Base-by-base conservation (phyloP, 169 alveolate species). In the Gregarina niphandrodes region DNA sequence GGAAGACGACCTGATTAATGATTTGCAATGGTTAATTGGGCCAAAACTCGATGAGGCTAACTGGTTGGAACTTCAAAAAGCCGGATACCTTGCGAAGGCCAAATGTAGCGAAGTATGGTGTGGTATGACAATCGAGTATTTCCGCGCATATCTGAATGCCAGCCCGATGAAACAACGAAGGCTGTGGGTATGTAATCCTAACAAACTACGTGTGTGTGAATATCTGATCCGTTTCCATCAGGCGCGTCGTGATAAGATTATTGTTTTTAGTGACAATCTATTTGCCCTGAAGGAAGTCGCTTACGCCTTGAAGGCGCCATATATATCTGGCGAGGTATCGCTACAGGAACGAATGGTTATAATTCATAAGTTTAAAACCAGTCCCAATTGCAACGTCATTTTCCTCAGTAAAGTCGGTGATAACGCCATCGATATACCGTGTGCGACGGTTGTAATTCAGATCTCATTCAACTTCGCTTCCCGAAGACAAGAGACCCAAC, bases 11-110 rank as follows among this genome's bases (percentile, higher is more conserved):
- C 71, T 78, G 42, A 88, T 93, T 40, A 70, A 79, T 39, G 95
- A 93, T 52, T 73, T 93, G 37, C 95, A 87, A 58, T 90, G 91
- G 83, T 75, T 93, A 48, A 85, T 93, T 41, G 99, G 99, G 1
- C 99, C 99, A 12, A 93, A 93, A 60, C 70, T 88, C 32, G 89
- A 90, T 67, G 99, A 93, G 66, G 99, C 97, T 17, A 93, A 90
- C 70, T 90, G 98, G 97, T 69, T 83, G 22, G 97, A 93, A 52
- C 63, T 93, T 21, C 94, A 89, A 57, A 80, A 79, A 18, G 53
- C 32, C 22, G 63, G 20, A 17, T 87, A 54, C 67, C 57, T 92
- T 39, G 99, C 99, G 13, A 76, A 84, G 57, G 97, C 88, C 16
- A 73, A 85, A 22, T 88, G 97, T 48, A 75, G 81, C 35, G 98